Conservation (phyloP, 768 basidiomycete genomes). For the Kockovaella imperatae region DNA sequence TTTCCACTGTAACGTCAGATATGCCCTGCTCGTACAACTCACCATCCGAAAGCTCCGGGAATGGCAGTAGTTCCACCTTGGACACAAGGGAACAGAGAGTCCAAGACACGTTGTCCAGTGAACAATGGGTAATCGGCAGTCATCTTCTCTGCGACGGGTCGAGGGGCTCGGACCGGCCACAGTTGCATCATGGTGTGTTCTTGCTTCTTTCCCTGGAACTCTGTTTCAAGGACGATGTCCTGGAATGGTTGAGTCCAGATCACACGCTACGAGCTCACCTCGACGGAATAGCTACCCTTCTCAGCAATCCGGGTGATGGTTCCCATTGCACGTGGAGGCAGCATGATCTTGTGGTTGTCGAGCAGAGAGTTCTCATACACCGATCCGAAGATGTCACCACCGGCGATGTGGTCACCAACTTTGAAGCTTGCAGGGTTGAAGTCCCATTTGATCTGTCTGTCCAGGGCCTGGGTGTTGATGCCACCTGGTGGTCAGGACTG, state of each 20-base stretch:
- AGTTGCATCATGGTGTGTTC: conserved; percentile 95
- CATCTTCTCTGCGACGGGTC: conserved; percentile 90
- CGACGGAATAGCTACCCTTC: conserved; percentile 84
- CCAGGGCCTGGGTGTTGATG: conserved; percentile 92
- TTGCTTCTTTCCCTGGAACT: conserved; percentile 89
- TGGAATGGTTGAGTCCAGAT: conserved; percentile 38
- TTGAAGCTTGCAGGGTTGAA: conserved; percentile 77
- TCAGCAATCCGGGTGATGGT: conserved; percentile 89
- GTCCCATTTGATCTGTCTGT: conserved; percentile 85
- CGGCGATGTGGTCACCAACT: conserved; percentile 93
- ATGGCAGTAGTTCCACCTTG: conserved; percentile 52
- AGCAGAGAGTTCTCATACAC: conserved; percentile 98
- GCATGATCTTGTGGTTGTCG: conserved; percentile 94
- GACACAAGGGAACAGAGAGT: conserved; percentile 87
- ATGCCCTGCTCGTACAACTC: conserved; percentile 9
- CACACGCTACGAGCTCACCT: conserved; percentile 53
- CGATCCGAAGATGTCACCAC: conserved; percentile 89
- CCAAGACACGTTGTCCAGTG: conserved; percentile 94
- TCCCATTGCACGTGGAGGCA: conserved; percentile 85
- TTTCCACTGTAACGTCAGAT: conserved; percentile 33
- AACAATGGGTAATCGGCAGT: conserved; percentile 84
- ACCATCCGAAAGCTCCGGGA: conserved; percentile 95
- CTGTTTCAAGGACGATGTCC: conserved; percentile 94
- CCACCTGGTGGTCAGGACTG: conserved; percentile 53
- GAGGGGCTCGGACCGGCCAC: conserved; percentile 97